Conservation (phyloP, 768 basidiomycete species). For the Leccinum subgranulosum region DNA sequence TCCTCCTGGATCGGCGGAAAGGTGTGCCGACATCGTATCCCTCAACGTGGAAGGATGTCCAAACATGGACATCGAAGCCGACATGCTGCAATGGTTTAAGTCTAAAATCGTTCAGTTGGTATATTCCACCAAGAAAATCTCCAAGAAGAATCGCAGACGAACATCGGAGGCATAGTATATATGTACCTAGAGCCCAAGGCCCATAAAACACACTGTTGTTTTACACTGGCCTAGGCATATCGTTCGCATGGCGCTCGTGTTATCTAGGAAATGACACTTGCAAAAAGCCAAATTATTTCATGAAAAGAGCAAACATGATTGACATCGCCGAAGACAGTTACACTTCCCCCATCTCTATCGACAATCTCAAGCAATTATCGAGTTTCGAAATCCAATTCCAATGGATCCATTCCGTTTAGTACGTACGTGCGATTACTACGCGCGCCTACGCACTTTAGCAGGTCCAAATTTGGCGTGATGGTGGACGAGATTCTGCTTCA, state of each 20-base stretch:
- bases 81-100: constrained; percentile 60
- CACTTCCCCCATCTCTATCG: constrained; percentile 17
- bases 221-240: constrained; percentile 33
- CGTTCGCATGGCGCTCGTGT: constrained; percentile 60
- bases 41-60: constrained; percentile 58
- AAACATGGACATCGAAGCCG: constrained; percentile 42
- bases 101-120: constrained; percentile 46
- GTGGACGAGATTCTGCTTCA: too few species aligned
- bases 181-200: neutral
- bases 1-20: constrained; percentile 15
- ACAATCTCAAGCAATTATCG: constrained; percentile 36
- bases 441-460: too few species aligned
- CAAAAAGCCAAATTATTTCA: constrained; percentile 17
- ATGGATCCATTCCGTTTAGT: too few species aligned
- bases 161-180: neutral
- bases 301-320: constrained; percentile 52
- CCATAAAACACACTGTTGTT: too few species aligned
- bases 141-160: constrained; percentile 23
- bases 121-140: constrained; percentile 46
- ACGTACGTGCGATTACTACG: too few species aligned
- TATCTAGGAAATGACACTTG: constrained; percentile 40
- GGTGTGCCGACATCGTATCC: constrained; percentile 35
- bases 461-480: too few species aligned
- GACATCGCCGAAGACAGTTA: neutral
- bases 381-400: constrained; percentile 16